A percentile compares a stretch with the other conserved stretches of the same genome.
Conservation (phyloP, 352 stramenopile species). For the Phytophthora litchii region DNA sequence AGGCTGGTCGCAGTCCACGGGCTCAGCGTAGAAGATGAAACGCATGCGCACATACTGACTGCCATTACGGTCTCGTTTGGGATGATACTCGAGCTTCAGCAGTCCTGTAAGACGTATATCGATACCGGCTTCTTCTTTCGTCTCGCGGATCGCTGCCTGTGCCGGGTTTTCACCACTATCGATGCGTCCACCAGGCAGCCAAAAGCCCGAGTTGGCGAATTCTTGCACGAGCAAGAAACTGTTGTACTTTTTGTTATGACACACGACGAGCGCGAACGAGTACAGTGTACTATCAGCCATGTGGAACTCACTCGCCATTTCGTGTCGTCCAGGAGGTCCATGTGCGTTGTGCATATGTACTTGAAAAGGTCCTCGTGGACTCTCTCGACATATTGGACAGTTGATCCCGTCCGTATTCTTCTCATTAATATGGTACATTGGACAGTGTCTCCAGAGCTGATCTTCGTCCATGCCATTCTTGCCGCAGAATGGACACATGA, state of each 20-base stretch:
- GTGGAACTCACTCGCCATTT: conserved; percentile 85
- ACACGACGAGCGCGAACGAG: conserved; percentile 86
- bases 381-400: conserved; percentile 79
- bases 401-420: conserved; percentile 71
- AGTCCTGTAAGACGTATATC: conserved; percentile 80
- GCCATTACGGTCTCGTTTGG: conserved; percentile 72
- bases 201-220: conserved; percentile 87
- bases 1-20: conserved; percentile 73
- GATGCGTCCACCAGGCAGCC: conserved; percentile 78
- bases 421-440: conserved; percentile 89
- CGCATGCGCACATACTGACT: conserved; percentile 86
- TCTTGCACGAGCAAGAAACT: conserved; percentile 87
- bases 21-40: conserved; percentile 86
- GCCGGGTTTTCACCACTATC: conserved; percentile 80
- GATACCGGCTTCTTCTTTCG: conserved; percentile 86
- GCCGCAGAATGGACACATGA: conserved; percentile 77
- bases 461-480: conserved; percentile 80
- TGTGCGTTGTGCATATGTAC: conserved; percentile 89
- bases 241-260: conserved; percentile 84
- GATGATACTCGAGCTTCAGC: conserved; percentile 87
- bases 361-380: conserved; percentile 73
- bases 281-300: conserved; percentile 79
- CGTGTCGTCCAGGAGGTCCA: conserved; percentile 71
- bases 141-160: conserved; percentile 83
- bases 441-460: conserved; percentile 83